Percentiles rank a stretch among this genome's conserved stretches.
These are phyloP conservation scores for Omphalea diandra DNA, from an alignment of 441 rosid species.

Conservation along the genomic window DNA sequence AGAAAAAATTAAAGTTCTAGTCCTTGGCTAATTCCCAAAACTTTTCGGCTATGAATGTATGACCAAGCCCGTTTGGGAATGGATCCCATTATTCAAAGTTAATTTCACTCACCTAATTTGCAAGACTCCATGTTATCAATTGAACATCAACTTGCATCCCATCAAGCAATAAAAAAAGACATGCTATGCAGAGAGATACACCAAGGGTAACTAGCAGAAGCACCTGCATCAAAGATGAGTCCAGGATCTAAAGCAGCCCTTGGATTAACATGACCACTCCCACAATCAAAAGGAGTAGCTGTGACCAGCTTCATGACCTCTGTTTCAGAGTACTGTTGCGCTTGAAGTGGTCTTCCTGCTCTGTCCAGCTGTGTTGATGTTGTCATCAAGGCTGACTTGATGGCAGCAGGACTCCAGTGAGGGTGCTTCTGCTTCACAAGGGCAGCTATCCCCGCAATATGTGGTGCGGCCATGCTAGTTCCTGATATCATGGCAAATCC, in stretches of 20 bases:
- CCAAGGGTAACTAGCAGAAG: neutral
- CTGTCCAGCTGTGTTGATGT: constrained; percentile 77
- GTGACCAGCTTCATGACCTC: constrained; percentile 67
- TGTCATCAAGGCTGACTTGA: constrained; percentile 93
- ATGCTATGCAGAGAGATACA: neutral
- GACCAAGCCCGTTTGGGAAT: neutral
- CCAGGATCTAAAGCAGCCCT: constrained; percentile 97
- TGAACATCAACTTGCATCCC: neutral
- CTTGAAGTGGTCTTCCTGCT: constrained; percentile 91
- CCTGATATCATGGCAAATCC: constrained; percentile 95
- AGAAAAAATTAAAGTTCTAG: neutral
- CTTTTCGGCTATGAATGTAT: neutral
- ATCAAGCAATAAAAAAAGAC: neutral
- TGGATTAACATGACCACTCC: constrained; percentile 95
- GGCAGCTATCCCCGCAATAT: constrained; percentile 98
- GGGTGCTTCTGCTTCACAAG: constrained; percentile 94
- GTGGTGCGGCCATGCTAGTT: constrained; percentile 99
- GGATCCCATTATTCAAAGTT: neutral
- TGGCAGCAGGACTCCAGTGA: constrained; percentile 96
- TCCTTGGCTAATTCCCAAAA: neutral
- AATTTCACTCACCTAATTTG: neutral
- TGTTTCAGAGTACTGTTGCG: constrained; percentile 81
- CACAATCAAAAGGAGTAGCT: constrained; percentile 96
- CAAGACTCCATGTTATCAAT: neutral
- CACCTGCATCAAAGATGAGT: constrained; percentile 93